Conservation (phyloP, 352 stramenopile species). For the Elongisporangium anandrum region DNA sequence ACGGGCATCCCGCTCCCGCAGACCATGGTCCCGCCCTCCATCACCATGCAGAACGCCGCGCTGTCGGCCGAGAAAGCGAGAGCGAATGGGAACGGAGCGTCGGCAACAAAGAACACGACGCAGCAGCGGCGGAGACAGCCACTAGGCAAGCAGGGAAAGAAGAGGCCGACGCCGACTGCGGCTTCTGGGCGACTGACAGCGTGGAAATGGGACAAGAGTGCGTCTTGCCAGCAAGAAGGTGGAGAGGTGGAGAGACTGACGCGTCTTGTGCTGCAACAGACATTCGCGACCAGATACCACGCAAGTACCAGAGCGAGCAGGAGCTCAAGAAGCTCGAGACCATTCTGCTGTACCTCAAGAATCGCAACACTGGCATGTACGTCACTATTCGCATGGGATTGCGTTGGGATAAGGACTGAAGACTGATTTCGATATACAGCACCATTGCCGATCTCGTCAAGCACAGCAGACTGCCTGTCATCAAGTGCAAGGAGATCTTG, state of each 20-base stretch:
- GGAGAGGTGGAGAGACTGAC: neutral
- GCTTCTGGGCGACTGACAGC: slow-evolving; percentile 19
- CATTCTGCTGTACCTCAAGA: slow-evolving; percentile 84
- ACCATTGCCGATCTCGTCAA: slow-evolving; percentile 83
- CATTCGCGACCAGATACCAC: slow-evolving; percentile 69
- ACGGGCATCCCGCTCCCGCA: slow-evolving; percentile 39
- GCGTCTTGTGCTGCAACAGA: slow-evolving; percentile 22
- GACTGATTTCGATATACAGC: slow-evolving; percentile 12
- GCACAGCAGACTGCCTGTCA: slow-evolving; percentile 69
- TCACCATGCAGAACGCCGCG: neutral
- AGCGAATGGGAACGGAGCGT: slow-evolving; percentile 7
- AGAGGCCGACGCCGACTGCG: slow-evolving; percentile 18
- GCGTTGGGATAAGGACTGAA: neutral
- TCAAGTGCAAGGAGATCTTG: slow-evolving; percentile 85
- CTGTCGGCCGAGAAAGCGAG: slow-evolving; percentile 12
- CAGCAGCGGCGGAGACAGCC: slow-evolving; percentile 2
- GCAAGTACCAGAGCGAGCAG: slow-evolving; percentile 75
- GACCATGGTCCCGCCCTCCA: neutral
- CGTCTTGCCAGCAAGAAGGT: slow-evolving; percentile 6
- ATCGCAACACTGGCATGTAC: slow-evolving; percentile 73
- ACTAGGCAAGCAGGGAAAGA: slow-evolving; percentile 20
- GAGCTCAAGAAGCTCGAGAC: slow-evolving; percentile 86
- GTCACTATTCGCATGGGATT: too few species aligned
- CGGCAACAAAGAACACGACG: slow-evolving; percentile 13
- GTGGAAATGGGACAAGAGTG: slow-evolving; percentile 82